These are phyloP conservation scores for Podaxis sp. DNA, from an alignment of 768 basidiomycete species.

Conservation along the genomic window DNA sequence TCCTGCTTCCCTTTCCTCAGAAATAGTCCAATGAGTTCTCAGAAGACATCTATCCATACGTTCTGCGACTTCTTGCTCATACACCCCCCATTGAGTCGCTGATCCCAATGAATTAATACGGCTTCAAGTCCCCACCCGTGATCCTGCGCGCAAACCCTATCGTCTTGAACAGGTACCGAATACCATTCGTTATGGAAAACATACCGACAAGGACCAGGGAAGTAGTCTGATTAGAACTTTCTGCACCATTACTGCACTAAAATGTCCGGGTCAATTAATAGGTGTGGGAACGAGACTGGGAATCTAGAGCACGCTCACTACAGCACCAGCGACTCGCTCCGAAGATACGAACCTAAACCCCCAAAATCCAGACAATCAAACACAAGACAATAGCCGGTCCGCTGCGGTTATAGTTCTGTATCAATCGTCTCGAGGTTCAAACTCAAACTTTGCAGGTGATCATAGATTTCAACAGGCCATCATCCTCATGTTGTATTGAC, in stretches of 20 bases:
- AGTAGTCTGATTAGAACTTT: slow-evolving; percentile 1
- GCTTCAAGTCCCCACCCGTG: neutral
- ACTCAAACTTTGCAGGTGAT: neutral
- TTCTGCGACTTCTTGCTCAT: neutral
- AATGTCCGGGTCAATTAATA: neutral
- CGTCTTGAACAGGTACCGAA: neutral
- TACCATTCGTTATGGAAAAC: neutral
- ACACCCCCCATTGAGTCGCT: neutral
- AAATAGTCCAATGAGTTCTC: neutral
- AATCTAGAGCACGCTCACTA: neutral
- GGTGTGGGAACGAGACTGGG: neutral
- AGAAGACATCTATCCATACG: neutral
- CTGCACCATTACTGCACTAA: neutral
- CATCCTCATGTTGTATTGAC: slow-evolving; percentile 31
- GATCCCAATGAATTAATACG: neutral
- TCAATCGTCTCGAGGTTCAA: neutral
- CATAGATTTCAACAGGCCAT: slow-evolving; percentile 17
- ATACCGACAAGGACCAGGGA: neutral
- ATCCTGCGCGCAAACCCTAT: neutral
- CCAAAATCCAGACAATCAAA: too few species aligned
- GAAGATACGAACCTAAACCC: too few species aligned
- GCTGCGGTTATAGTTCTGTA: neutral
- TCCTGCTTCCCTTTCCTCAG: neutral
- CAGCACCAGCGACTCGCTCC: neutral
- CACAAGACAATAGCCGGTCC: neutral